Evolutionary conservation across 345 rosid genomes (phyloP), one percentile per base, ranked within the genome.

Genomic region (Pistacia vera): DNA sequence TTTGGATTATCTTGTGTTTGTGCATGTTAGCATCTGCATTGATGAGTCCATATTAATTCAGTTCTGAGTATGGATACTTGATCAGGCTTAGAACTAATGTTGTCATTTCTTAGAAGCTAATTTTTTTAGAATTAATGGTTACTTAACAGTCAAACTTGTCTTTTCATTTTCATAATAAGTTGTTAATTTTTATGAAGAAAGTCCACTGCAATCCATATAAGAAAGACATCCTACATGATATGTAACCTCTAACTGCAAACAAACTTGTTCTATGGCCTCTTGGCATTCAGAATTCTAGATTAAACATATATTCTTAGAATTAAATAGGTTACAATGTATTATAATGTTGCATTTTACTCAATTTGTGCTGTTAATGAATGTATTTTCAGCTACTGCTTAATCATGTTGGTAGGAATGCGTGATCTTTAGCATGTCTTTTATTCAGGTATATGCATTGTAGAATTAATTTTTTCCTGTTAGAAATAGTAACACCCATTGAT

Each of bases 181-280:
- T n/a, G n/a, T n/a, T n/a, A n/a, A n/a, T n/a, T n/a, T n/a, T 41
- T 5, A 41, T 41, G 46, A 41, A 41, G 46, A 41, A 41, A 41
- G 46, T 41, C 46, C 46, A 41, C 46, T 41, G 46, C 18, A 36
- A 71, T n/a, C n/a, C n/a, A n/a, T n/a, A n/a, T n/a, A n/a, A n/a
- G n/a, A n/a, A n/a, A n/a, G n/a, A n/a, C n/a, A n/a, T n/a, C n/a
- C n/a, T n/a, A n/a, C n/a, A n/a, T n/a, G n/a, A n/a, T n/a, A n/a
- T n/a, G n/a, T n/a, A n/a, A n/a, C n/a, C n/a, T n/a, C n/a, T n/a
- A n/a, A n/a, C n/a, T n/a, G n/a, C n/a, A n/a, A n/a, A 57, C 35
- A 36, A 57, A 55, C 55, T 71, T 11, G n/a, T 51, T 73, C 5
- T 51, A 20, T 11, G 75, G 67, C 51, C 48, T 44, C 59, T 62